Percentiles rank a stretch among this genome's conserved stretches.
phyloP scores from a whole-genome alignment of 306 rosid genomes.

The Ochetophila trinervis region DNA sequence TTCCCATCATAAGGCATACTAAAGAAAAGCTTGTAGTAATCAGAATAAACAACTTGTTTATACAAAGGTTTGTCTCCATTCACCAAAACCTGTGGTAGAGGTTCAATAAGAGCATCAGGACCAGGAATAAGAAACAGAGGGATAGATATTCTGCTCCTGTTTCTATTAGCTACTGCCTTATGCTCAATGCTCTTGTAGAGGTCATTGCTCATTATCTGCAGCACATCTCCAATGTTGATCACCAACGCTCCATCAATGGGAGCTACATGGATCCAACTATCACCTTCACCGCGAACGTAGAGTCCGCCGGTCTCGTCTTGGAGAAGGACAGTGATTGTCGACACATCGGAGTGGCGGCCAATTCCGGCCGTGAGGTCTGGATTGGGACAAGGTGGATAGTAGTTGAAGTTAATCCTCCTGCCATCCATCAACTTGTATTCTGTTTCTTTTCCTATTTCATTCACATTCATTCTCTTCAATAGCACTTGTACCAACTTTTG shows the following conservation, averaged over 20 bases:
- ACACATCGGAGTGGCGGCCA: slow-evolving; percentile 38
- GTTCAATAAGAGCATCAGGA: too few species aligned
- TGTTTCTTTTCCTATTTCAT: slow-evolving; percentile 31
- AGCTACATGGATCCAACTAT: slow-evolving; percentile 34
- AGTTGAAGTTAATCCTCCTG: slow-evolving; percentile 28
- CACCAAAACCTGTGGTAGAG: too few species aligned
- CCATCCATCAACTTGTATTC: slow-evolving; percentile 32
- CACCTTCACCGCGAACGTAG: slow-evolving; percentile 31
- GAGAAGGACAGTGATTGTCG: slow-evolving; percentile 40
- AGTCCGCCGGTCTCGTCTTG: slow-evolving; percentile 41
- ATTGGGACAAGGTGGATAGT: slow-evolving; percentile 42
- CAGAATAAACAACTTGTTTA: too few species aligned
- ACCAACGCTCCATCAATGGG: slow-evolving; percentile 38
- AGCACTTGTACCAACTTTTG: slow-evolving; percentile 30
- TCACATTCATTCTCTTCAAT: slow-evolving; percentile 24
- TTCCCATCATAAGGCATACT: too few species aligned
- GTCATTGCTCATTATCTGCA: slow-evolving; percentile 44
- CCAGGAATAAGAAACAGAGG: too few species aligned
- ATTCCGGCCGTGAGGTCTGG: slow-evolving; percentile 35
- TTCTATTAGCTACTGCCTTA: slow-evolving; percentile 31
- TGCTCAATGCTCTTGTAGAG: slow-evolving; percentile 38
- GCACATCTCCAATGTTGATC: slow-evolving; percentile 38
- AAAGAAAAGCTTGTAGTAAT: too few species aligned
- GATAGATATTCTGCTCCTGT: too few species aligned
- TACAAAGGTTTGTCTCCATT: too few species aligned